A percentile compares a stretch with the other conserved stretches of the same genome.
phyloP scores from a whole-genome alignment of 2,329 filamentous ascomycete genomes.

The Cercospora sp. region DNA sequence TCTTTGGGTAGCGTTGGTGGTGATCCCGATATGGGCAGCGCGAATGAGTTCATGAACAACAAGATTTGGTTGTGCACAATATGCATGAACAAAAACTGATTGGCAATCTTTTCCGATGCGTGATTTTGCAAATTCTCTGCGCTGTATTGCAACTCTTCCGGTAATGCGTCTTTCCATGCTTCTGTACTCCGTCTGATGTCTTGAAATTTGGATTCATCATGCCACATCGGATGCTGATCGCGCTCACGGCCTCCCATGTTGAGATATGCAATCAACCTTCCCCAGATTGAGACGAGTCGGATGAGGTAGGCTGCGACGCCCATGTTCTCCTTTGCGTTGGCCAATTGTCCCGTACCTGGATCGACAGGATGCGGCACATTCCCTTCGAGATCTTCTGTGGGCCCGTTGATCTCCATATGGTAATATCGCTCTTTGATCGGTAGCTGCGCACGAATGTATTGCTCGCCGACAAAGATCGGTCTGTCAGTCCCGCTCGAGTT shows the following conservation, averaged over 20 bases:
- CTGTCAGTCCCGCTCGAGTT: slow-evolving; percentile 93
- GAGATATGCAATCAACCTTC: slow-evolving; percentile 82
- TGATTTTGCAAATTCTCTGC: slow-evolving; percentile 82
- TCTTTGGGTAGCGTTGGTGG: slow-evolving; percentile 60
- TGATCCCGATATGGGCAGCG: slow-evolving; percentile 67
- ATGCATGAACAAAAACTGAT: slow-evolving; percentile 91
- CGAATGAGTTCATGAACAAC: slow-evolving; percentile 86
- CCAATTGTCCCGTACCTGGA: slow-evolving; percentile 63
- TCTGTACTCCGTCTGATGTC: slow-evolving; percentile 70
- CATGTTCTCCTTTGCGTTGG: slow-evolving; percentile 79
- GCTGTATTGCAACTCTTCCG: slow-evolving; percentile 70
- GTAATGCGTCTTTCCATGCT: slow-evolving; percentile 68
- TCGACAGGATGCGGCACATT: slow-evolving; percentile 63
- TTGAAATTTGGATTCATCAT: slow-evolving; percentile 73
- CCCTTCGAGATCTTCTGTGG: slow-evolving; percentile 80
- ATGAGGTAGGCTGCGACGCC: slow-evolving; percentile 91
- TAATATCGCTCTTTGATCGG: slow-evolving; percentile 90
- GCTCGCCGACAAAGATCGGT: slow-evolving; percentile 86
- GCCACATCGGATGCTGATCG: slow-evolving; percentile 79
- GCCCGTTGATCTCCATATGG: slow-evolving; percentile 83
- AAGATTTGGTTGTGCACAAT: slow-evolving; percentile 86
- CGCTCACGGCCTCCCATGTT: slow-evolving; percentile 84
- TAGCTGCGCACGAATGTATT: slow-evolving; percentile 83
- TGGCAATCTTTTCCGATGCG: slow-evolving; percentile 78
- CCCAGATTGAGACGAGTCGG: slow-evolving; percentile 83